Conservation (phyloP, 2,329 filamentous ascomycete genomes). For the Endoconidiophora polonica region DNA sequence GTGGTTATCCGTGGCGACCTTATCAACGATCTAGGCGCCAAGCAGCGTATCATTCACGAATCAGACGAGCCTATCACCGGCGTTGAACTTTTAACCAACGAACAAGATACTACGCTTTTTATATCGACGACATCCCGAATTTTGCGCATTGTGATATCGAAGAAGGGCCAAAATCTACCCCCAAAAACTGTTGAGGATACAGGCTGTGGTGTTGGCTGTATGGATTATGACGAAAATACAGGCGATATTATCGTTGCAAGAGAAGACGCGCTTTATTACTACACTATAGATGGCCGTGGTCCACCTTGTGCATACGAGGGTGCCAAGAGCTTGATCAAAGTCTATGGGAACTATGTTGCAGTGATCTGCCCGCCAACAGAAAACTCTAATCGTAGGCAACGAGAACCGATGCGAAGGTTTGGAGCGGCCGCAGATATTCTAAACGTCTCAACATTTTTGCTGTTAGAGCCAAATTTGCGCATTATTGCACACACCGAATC, state of each 20-base stretch:
- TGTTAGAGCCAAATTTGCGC: slow-evolving; percentile 82
- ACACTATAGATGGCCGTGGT: slow-evolving; percentile 68
- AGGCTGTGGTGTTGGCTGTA: slow-evolving; percentile 86
- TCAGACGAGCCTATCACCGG: slow-evolving; percentile 93
- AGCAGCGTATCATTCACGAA: slow-evolving; percentile 88
- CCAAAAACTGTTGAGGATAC: slow-evolving; percentile 76
- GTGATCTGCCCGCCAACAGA: slow-evolving; percentile 58
- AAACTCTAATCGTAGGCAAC: slow-evolving; percentile 5
- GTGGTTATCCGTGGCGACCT: slow-evolving; percentile 87
- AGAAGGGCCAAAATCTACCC: slow-evolving; percentile 75
- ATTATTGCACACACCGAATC: slow-evolving; percentile 83
- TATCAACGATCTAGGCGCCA: slow-evolving; percentile 85
- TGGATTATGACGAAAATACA: slow-evolving; percentile 66
- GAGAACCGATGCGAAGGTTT: slow-evolving; percentile 37
- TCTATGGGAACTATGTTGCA: slow-evolving; percentile 73
- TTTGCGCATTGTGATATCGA: slow-evolving; percentile 70
- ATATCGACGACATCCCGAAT: slow-evolving; percentile 83
- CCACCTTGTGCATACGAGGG: slow-evolving; percentile 85
- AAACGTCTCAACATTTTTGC: slow-evolving; percentile 71
- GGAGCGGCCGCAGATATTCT: slow-evolving; percentile 64
- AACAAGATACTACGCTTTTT: slow-evolving; percentile 58
- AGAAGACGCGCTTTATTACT: slow-evolving; percentile 92
- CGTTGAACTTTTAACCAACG: slow-evolving; percentile 53
- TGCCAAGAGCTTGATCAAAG: slow-evolving; percentile 64
- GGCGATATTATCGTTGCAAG: slow-evolving; percentile 83